Evolutionary conservation across 2,329 filamentous ascomycete genomes (phyloP), one percentile per base, ranked within the genome.

Genomic region (Cladophialophora immunda): DNA sequence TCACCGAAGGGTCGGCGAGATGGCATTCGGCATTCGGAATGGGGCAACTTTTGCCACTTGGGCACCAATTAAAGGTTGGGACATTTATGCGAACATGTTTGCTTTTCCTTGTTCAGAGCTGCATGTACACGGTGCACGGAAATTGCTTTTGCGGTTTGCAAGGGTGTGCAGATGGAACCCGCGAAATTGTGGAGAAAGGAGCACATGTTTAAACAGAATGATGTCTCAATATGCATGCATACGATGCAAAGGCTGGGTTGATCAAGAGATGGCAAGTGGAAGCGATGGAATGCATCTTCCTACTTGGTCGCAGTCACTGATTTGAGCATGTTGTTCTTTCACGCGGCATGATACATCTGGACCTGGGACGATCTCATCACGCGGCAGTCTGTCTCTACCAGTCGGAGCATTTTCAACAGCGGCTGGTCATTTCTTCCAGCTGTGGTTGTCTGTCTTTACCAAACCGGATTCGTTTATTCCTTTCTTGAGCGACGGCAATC

Each of bases 401-500:
- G 22, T 25, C 19, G 22, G 22, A 50, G 19, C 11, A 50, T 27
- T n/a, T 11, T 4, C 45, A 25, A 50, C 9, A 9, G 45, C 45
- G 45, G 45, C 27, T 25, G 8, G 19, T 50, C 22, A 50, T 50
- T 11, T 50, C 19, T 27, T 50, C 27, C 45, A 19, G 45, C 22
- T 27, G 45, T 50, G 45, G 45, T 15, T 50, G 45, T 50, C 45
- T 50, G 45, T 50, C 45, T 13, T 50, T 50, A 50, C 45, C 45
- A 22, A 50, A 50, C 22, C 13, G 45, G 45, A 4, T 25, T 25
- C 45, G 13, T 25, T 25, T 25, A 27, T 25, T 50, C 8, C n/a
- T 22, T 22, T 47, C 41, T 47, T 11, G 5, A 7, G 15, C 19
- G 19, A 47, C 13, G n/a, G 45, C 45, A 50, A 50, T 6, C 6